A percentile compares a stretch with the other conserved stretches of the same genome.
phyloP scores from a whole-genome alignment of 2,329 filamentous ascomycete species.

The Nothophoma quercina region DNA sequence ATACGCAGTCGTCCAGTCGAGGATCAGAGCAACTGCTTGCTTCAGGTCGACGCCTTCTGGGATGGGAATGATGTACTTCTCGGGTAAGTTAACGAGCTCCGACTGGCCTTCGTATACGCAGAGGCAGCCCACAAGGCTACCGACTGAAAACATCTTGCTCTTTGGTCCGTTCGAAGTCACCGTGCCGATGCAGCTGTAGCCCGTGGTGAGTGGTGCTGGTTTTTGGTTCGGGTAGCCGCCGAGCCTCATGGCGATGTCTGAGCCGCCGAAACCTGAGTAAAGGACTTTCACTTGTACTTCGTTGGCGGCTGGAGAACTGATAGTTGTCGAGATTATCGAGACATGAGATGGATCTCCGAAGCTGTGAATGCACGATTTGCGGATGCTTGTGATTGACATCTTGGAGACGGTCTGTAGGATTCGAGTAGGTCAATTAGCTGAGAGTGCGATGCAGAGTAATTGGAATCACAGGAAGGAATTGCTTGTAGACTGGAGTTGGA shows the following conservation, averaged over 20 bases:
- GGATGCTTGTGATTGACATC: conserved; percentile 45
- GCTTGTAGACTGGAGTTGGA: too few relatives aligned
- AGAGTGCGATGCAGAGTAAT: too few relatives aligned
- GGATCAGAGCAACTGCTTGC: conserved; percentile 52
- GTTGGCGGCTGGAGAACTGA: conserved; percentile 51
- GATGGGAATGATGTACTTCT: conserved; percentile 56
- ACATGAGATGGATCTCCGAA: conserved; percentile 54
- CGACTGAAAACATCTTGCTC: conserved; percentile 27
- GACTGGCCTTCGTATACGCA: conserved; percentile 50
- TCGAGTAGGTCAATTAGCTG: too few relatives aligned
- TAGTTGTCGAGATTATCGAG: conserved; percentile 44
- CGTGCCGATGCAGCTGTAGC: conserved; percentile 58
- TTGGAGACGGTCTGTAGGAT: too few relatives aligned
- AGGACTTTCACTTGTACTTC: conserved; percentile 59
- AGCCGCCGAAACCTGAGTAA: conserved; percentile 58
- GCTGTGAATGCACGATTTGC: conserved; percentile 56
- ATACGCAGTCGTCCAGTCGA: conserved; percentile 56
- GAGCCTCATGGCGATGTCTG: conserved; percentile 60
- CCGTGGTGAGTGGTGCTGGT: conserved; percentile 57
- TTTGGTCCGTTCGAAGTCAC: conserved; percentile 51
- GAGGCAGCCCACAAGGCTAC: conserved; percentile 39
- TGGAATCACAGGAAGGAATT: too few relatives aligned
- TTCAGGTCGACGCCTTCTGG: conserved; percentile 53
- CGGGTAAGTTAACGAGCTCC: conserved; percentile 56
- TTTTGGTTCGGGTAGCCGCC: conserved; percentile 58